These are phyloP conservation scores for Daldinia concentrica DNA, from an alignment of 495 filamentous ascomycete genomes.

Conservation along the genomic window DNA sequence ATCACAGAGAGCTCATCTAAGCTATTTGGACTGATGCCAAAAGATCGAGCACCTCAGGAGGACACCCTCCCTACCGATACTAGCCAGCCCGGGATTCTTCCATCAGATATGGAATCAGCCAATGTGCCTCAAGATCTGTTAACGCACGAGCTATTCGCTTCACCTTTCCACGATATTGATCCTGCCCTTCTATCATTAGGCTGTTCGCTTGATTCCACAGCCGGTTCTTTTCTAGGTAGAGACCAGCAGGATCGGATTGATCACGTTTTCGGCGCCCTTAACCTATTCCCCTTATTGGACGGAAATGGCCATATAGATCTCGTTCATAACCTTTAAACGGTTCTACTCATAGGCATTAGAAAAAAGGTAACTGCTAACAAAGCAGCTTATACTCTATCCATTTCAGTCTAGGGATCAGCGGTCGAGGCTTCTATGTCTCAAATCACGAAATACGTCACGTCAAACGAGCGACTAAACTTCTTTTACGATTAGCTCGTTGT, in stretches of 20 bases:
- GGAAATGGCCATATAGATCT: constrained; percentile 56
- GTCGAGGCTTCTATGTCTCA: too few species aligned
- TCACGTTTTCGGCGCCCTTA: constrained; percentile 53
- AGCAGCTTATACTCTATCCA: too few species aligned
- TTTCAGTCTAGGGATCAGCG: too few species aligned
- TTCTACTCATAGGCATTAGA: too few species aligned
- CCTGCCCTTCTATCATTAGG: constrained; percentile 41
- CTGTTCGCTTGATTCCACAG: constrained; percentile 22
- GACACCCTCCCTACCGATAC: not conserved
- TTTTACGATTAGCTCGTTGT: too few species aligned
- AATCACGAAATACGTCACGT: too few species aligned
- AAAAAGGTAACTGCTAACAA: too few species aligned
- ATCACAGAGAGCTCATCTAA: constrained; percentile 56
- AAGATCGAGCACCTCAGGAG: constrained; percentile 9
- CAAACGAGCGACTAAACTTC: too few species aligned
- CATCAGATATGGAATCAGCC: not conserved
- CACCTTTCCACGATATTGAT: constrained; percentile 42
- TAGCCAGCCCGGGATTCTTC: not conserved
- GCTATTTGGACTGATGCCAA: constrained; percentile 55
- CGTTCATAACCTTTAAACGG: constrained; percentile 50
- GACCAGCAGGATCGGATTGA: constrained; percentile 45
- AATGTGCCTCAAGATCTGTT: constrained; percentile 5
- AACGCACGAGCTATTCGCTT: constrained; percentile 13
- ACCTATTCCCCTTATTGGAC: constrained; percentile 56
- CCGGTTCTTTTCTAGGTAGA: constrained; percentile 27